A percentile compares a stretch with the other conserved stretches of the same genome.
phyloP scores from a whole-genome alignment of 495 filamentous ascomycete genomes.

The Trichoderma orchidacearum region DNA sequence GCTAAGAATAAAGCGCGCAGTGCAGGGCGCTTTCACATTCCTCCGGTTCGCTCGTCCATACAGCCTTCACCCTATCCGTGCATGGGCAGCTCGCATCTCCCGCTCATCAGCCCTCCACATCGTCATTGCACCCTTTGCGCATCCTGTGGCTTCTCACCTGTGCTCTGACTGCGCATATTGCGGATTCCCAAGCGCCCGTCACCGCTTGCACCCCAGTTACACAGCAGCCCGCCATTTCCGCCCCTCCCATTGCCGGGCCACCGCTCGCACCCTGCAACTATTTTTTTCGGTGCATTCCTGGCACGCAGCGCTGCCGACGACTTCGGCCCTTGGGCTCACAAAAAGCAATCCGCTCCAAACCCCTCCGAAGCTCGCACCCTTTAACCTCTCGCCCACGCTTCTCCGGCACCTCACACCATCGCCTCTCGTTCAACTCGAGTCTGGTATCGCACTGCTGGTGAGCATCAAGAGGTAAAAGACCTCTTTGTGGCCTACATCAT shows the following conservation, averaged over 20 bases:
- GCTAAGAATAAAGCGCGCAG: not conserved
- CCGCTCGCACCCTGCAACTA: not conserved
- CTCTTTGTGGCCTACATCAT: too few relatives aligned
- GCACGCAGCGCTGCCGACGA: not conserved
- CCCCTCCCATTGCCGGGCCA: not conserved
- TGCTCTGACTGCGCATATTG: not conserved
- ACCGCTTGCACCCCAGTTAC: slow-evolving; percentile 1
- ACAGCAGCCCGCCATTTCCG: slow-evolving; percentile 1
- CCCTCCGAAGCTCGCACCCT: not conserved
- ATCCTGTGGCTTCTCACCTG: not conserved
- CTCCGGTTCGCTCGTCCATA: not conserved
- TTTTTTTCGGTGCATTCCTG: not conserved
- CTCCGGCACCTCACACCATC: not conserved
- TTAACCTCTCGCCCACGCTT: not conserved
- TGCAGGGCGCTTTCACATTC: not conserved
- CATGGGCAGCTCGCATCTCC: not conserved
- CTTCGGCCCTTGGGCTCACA: slow-evolving; percentile 1
- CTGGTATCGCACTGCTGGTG: too few relatives aligned
- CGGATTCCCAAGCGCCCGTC: not conserved
- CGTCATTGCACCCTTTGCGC: not conserved
- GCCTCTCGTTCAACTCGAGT: not conserved
- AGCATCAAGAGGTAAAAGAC: too few relatives aligned
- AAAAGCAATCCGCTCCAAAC: not conserved
- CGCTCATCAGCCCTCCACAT: not conserved
- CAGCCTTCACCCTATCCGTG: not conserved